Evolutionary conservation across 2,329 filamentous ascomycete species (phyloP), one percentile per base, ranked within the genome.

Genomic region (Hortaea werneckii): DNA sequence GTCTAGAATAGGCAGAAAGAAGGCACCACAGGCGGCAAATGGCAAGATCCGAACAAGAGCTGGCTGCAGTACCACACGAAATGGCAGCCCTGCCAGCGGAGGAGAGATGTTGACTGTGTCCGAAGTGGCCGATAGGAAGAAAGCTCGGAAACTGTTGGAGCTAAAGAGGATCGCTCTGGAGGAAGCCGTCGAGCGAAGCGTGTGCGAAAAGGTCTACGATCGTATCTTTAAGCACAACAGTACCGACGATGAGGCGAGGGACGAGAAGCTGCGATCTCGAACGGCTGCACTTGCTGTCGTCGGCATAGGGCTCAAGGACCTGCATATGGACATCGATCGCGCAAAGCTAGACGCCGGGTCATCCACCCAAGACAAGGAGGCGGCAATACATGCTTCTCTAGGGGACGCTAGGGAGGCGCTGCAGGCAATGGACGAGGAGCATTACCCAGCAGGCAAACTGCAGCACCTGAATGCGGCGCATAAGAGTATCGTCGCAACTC

Each of bases 201-300:
- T 65, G 13, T 66, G 64, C 44, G 63, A 66, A 52, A 64, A 60
- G 50, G 54, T 74, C 5, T 96, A 96, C 60, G 76, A 82, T 47
- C 82, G 85, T 53, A 87, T 98, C 62, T 98, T 90, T 76, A 81
- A 88, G 40, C 92, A 98, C 64, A 80, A 84, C 49, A 92, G 77
- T 62, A 94, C 90, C 0, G 82, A 96, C 58, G 92, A 98, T 61
- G 90, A 95, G 65, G 89, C 92, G 9, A 79, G 90, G 59, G 92
- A 98, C 62, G 89, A 94, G 58, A 95, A 94, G 62, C 73, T 98
- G 42, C 80, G 92, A 29, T 98, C 92, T 7, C 92, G 94, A 59
- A 95, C 89, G 1, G 90, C 90, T 13, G 88, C 92, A 1, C 69
- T 98, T 39, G 78, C 84, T 2, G 72, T 98, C n/a, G 87, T 98